phyloP scores from a whole-genome alignment of 73 alveolate genomes.

The Tetrahymena borealis region DNA sequence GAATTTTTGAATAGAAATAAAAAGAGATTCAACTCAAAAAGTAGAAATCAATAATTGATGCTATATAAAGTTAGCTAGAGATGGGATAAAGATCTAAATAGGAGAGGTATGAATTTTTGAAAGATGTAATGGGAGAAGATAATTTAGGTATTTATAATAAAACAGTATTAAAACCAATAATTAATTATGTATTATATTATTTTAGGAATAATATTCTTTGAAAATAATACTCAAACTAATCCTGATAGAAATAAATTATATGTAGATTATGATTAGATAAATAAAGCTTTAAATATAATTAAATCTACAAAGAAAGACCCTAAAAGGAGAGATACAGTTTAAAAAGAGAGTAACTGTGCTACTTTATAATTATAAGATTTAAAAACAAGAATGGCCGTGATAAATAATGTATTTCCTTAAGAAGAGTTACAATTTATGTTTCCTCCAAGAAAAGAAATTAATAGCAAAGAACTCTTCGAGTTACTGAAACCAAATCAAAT shows the following conservation, averaged over 20 bases:
- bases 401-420: not conserved
- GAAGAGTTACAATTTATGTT: not conserved
- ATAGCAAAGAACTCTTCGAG: not conserved
- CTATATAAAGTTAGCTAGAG: not conserved
- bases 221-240: not conserved
- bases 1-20: not conserved
- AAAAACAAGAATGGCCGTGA: not conserved
- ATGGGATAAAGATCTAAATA: not conserved
- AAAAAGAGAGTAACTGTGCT: not conserved
- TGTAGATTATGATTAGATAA: not conserved
- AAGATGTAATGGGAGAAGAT: not conserved
- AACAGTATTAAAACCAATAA: not conserved
- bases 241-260: not conserved
- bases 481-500: not conserved
- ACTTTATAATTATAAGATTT: not conserved
- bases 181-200: not conserved
- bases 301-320: not conserved
- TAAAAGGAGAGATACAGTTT: not conserved
- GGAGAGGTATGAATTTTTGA: not conserved
- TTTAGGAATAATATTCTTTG: not conserved
- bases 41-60: not conserved
- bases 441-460: not conserved
- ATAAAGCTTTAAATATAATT: not conserved
- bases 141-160: not conserved
- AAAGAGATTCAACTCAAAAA: not conserved